phyloP scores from a whole-genome alignment of 1,139 yeast genomes.

The Suhomyces choctaworum region DNA sequence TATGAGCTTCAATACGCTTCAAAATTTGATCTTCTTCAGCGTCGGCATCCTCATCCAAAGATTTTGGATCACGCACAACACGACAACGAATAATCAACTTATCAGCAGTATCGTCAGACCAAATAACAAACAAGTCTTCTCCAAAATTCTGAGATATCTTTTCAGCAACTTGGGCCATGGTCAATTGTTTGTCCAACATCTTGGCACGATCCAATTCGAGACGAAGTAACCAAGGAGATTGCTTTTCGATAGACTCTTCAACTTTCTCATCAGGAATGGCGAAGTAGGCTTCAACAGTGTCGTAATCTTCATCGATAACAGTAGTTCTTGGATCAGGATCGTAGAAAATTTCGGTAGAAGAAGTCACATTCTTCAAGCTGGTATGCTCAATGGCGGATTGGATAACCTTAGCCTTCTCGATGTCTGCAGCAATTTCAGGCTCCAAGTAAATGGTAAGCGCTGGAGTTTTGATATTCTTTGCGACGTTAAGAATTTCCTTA shows the following conservation, averaged over 20 bases:
- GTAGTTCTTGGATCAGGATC: constrained; percentile 98
- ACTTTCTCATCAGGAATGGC: constrained; percentile 98
- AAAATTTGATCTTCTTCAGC: constrained; percentile 97
- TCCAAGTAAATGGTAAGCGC: constrained; percentile 89
- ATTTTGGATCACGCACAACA: constrained; percentile 94
- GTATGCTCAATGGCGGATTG: constrained; percentile 98
- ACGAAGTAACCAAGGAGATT: constrained; percentile 97
- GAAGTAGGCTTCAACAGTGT: constrained; percentile 95
- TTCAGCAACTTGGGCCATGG: constrained; percentile 98
- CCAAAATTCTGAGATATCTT: constrained; percentile 92
- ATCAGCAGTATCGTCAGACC: constrained; percentile 99
- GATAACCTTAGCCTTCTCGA: constrained; percentile 89
- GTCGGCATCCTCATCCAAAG: constrained; percentile 88
- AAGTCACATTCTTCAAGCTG: constrained; percentile 88
- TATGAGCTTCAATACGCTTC: constrained; percentile 92
- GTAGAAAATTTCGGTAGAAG: constrained; percentile 95
- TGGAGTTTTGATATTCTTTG: constrained; percentile 98
- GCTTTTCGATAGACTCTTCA: constrained; percentile 88
- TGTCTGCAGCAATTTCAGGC: constrained; percentile 78
- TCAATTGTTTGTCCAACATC: constrained; percentile 95
- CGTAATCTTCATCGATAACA: constrained; percentile 93
- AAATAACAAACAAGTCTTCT: constrained; percentile 92
- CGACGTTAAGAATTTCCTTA: constrained; percentile 97
- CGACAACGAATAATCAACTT: constrained; percentile 97
- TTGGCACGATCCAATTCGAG: constrained; percentile 97